Percentiles rank a stretch among this genome's conserved stretches.
Conservation (phyloP, 2,329 filamentous ascomycete genomes). For the Didymella glomerata region DNA sequence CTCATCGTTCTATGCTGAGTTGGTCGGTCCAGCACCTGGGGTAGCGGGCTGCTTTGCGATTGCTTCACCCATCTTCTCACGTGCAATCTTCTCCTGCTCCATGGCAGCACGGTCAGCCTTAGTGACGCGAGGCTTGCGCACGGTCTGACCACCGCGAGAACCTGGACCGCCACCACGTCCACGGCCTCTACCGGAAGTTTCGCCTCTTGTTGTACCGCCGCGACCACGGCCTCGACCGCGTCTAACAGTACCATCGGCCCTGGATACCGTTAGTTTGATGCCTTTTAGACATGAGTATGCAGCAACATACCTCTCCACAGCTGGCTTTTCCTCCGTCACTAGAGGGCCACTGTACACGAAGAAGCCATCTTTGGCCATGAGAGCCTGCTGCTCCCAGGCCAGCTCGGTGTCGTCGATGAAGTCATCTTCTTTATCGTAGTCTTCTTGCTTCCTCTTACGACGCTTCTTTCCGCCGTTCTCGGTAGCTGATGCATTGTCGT, state of each 20-base stretch:
- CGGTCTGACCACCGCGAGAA: slow-evolving; percentile 77
- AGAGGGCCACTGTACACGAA: slow-evolving; percentile 97
- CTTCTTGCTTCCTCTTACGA: slow-evolving; percentile 76
- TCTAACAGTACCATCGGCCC: slow-evolving; percentile 76
- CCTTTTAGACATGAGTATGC: background rate
- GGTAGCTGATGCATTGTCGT: slow-evolving; percentile 48
- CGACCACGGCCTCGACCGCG: slow-evolving; percentile 67
- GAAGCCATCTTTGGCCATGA: slow-evolving; percentile 93
- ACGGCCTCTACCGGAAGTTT: slow-evolving; percentile 52
- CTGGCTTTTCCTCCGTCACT: slow-evolving; percentile 82
- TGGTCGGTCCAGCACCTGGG: slow-evolving; percentile 24
- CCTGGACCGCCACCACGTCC: slow-evolving; percentile 67
- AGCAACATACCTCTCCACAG: slow-evolving; percentile 65
- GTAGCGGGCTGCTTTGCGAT: slow-evolving; percentile 39
- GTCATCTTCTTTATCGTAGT: slow-evolving; percentile 72
- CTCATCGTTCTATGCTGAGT: slow-evolving; percentile 8
- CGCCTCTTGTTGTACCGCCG: slow-evolving; percentile 57
- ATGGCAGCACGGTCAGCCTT: slow-evolving; percentile 85
- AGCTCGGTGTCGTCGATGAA: slow-evolving; percentile 91
- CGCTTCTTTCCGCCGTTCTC: slow-evolving; percentile 74
- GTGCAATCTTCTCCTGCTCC: slow-evolving; percentile 81
- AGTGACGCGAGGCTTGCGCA: slow-evolving; percentile 83
- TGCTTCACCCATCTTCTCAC: slow-evolving; percentile 63
- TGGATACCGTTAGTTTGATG: slow-evolving; percentile 53
- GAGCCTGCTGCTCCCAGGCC: slow-evolving; percentile 93